These are phyloP conservation scores for Ceratonia siliqua DNA, from an alignment of 306 rosid species.

Conservation along the genomic window DNA sequence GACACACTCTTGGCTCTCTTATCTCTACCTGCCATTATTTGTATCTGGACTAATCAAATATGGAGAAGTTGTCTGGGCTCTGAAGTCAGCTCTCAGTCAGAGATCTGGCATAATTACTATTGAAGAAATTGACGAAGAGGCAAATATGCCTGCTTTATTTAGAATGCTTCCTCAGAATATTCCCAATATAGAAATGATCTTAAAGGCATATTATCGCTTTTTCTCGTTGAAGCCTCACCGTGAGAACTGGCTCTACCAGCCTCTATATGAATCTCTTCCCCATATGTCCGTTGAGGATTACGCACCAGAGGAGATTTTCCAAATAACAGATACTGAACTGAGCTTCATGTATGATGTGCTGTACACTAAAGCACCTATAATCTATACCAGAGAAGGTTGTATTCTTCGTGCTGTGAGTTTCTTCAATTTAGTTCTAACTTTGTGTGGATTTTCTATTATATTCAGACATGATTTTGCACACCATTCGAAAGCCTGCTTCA, in stretches of 20 bases:
- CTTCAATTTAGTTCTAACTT: conserved; percentile 38
- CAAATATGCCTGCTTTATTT: conserved; percentile 48
- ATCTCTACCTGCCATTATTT: conserved; percentile 58
- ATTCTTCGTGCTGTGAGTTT: conserved; percentile 53
- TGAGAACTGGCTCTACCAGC: conserved; percentile 55
- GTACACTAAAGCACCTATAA: conserved; percentile 62
- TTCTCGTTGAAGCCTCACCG: conserved; percentile 61
- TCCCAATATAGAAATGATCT: conserved; percentile 51
- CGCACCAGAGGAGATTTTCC: conserved; percentile 44
- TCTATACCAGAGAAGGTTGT: conserved; percentile 56
- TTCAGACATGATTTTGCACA: conserved; percentile 28
- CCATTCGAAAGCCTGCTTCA: conserved; percentile 40
- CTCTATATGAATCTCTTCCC: conserved; percentile 49
- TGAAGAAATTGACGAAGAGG: conserved; percentile 47
- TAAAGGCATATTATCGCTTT: conserved; percentile 65
- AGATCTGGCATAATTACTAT: conserved; percentile 44
- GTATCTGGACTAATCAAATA: conserved; percentile 59
- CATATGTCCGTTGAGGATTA: conserved; percentile 43
- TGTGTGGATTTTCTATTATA: conserved; percentile 37
- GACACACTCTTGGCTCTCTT: conserved; percentile 51
- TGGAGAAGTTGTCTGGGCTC: conserved; percentile 73
- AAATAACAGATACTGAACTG: conserved; percentile 57
- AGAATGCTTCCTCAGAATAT: conserved; percentile 43
- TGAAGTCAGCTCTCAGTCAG: conserved; percentile 52
- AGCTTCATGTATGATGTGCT: conserved; percentile 74